These are phyloP conservation scores for Colletotrichum sp. DNA, from an alignment of 2,329 filamentous ascomycete species.

Conservation along the genomic window DNA sequence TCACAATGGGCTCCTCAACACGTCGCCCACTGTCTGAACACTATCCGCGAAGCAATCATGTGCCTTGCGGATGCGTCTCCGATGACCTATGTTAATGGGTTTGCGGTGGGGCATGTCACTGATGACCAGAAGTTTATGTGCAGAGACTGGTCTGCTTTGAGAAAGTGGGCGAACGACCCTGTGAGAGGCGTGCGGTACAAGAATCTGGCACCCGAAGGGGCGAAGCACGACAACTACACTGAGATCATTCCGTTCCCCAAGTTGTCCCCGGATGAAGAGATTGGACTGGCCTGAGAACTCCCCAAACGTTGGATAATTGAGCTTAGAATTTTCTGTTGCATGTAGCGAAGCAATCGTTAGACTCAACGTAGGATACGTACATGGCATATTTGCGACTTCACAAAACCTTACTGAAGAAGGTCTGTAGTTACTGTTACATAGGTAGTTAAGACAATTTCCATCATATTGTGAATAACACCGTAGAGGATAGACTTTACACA, in stretches of 20 bases:
- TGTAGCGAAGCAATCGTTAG: background rate
- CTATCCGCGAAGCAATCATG: conserved; percentile 2
- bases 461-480: background rate
- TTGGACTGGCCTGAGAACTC: background rate
- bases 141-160: conserved; percentile 1
- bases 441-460: background rate
- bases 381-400: background rate
- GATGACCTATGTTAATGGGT: conserved; percentile 7
- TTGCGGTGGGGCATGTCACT: background rate
- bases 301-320: background rate
- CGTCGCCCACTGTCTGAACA: conserved; percentile 1
- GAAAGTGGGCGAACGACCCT: conserved; percentile 5
- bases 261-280: background rate
- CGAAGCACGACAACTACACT: background rate
- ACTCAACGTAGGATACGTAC: background rate
- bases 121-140: conserved; percentile 11
- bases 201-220: background rate
- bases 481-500: background rate
- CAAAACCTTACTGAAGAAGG: background rate
- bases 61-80: conserved; percentile 2
- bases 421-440: background rate
- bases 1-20: conserved; percentile 7
- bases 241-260: conserved; percentile 7
- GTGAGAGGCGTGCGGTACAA: background rate
- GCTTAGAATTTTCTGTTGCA: background rate